Percentiles rank a stretch among this genome's conserved stretches.
Conservation (phyloP, 2,329 filamentous ascomycete genomes). For the Colletotrichum abscissum region DNA sequence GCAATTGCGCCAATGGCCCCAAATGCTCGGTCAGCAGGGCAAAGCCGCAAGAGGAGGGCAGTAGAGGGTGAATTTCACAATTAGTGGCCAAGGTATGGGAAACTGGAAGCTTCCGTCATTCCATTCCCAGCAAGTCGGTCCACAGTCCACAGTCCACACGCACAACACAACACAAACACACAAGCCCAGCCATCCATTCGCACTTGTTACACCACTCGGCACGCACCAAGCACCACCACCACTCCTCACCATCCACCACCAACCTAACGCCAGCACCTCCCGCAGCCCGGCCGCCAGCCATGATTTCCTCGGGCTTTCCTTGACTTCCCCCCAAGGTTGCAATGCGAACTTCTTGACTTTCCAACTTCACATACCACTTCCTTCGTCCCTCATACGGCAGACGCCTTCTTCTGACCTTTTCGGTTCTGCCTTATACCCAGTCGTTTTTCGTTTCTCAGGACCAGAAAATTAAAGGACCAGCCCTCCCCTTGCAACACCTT, state of each 20-base stretch:
- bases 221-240: constrained; percentile 11
- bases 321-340: background rate
- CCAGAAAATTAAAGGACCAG: background rate
- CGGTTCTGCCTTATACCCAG: constrained; percentile 28
- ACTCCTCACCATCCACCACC: background rate
- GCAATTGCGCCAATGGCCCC: constrained; percentile 9
- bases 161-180: background rate
- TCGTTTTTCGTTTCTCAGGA: constrained; percentile 22
- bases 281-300: background rate
- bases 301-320: background rate
- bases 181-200: constrained; percentile 8
- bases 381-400: constrained; percentile 15
- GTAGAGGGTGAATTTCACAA: background rate
- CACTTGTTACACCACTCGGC: background rate
- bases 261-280: background rate
- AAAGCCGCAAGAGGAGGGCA: background rate
- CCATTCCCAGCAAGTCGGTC: background rate
- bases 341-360: constrained; percentile 3
- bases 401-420: constrained; percentile 13
- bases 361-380: background rate
- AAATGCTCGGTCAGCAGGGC: constrained; percentile 33
- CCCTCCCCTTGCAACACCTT: constrained; percentile 1
- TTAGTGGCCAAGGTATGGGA: background rate
- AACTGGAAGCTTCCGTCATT: constrained; percentile 35
- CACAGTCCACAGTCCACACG: background rate